Base-by-base conservation (phyloP, 805 yeast species). In the Lipomyces spencermartinsiae region DNA sequence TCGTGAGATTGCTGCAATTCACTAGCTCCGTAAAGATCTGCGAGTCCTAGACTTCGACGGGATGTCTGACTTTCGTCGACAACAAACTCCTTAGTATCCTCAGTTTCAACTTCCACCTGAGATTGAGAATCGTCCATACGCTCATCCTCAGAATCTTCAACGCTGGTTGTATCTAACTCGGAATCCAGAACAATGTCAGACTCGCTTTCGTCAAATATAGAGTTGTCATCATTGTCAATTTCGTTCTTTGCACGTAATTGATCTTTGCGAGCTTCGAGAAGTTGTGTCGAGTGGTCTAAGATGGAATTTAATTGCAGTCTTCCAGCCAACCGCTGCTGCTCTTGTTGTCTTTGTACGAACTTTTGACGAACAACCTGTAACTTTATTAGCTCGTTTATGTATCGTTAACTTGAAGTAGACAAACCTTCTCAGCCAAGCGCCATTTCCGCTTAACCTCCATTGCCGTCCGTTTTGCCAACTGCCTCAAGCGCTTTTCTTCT, bases 391-490 rank as follows among this genome's bases (percentile, higher is more conserved):
- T 43, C 22, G 22, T 1, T n/a, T n/a, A n/a, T 19, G 10, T 6
- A 43, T 2, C 16, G 16, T 19, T 16, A n/a, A 19, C 22, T 4
- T 43, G 7, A 43, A 83, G 75, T 85, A 89, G 0, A 92, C 96
- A 60, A 39, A 68, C 73, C 76, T 91, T 92, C 70, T 89, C 91
- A 1, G 98, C 99, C 60, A 93, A 83, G 29, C 84, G 81, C 99
- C 99, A 95, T 75, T 95, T 88, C 77, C 89, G 92, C 78, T 89
- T 89, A 10, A 95, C 97, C 57, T 93, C 92, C 73, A 86, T 89
- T 1, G 91, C 90, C 0, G 96, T 90, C 60, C 88, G 84, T 73
- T 92, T 86, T n/a, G 97, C 97, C 43, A 94, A 77, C 67, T 85
- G 86, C 66, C 84, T 82, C 66, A 90, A 82, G 63, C 87, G 86